A percentile compares a stretch with the other conserved stretches of the same genome.
Conservation (phyloP, 192 early-diverging fungal genomes). For the Coemansia nantahalensis region DNA sequence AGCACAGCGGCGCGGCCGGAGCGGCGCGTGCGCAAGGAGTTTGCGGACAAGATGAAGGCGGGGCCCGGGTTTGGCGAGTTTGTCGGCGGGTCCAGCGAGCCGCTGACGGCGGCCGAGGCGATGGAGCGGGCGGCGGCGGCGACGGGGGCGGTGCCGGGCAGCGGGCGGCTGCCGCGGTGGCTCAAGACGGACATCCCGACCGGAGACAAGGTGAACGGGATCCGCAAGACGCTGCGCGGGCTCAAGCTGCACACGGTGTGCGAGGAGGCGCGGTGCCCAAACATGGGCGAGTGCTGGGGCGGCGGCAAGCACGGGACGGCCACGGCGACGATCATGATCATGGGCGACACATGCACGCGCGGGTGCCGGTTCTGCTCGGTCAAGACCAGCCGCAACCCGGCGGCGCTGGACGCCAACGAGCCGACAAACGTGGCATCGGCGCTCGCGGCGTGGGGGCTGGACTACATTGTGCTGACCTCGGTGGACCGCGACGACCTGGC, state of each 20-base stretch:
- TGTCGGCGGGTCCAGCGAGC: slow-evolving; percentile 24
- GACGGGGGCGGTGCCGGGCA: background rate
- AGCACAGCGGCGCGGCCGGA: too few relatives aligned
- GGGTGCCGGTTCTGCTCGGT: slow-evolving; percentile 98
- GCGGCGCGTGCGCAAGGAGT: slow-evolving; percentile 39
- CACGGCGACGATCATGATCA: slow-evolving; percentile 98
- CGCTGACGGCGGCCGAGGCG: slow-evolving; percentile 26
- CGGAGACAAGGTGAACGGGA: slow-evolving; percentile 72
- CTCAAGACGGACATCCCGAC: slow-evolving; percentile 90
- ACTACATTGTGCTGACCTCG: slow-evolving; percentile 96
- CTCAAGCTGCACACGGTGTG: slow-evolving; percentile 96
- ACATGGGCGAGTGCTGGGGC: slow-evolving; percentile 99
- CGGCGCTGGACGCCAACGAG: slow-evolving; percentile 82
- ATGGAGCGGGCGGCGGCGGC: slow-evolving; percentile 22
- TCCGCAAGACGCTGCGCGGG: slow-evolving; percentile 90
- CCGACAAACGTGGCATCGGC: slow-evolving; percentile 93
- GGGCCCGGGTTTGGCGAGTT: slow-evolving; percentile 58
- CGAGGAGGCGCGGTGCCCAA: slow-evolving; percentile 96
- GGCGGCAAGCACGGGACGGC: slow-evolving; percentile 93
- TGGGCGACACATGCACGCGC: slow-evolving; percentile 98
- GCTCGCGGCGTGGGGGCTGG: slow-evolving; percentile 91
- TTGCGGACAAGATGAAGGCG: slow-evolving; percentile 46
- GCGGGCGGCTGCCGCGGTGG: slow-evolving; percentile 78
- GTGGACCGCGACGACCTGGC: slow-evolving; percentile 95
- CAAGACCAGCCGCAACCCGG: slow-evolving; percentile 86